phyloP scores from a whole-genome alignment of 352 stramenopile genomes.

The Phytophthora fragariaefolia region DNA sequence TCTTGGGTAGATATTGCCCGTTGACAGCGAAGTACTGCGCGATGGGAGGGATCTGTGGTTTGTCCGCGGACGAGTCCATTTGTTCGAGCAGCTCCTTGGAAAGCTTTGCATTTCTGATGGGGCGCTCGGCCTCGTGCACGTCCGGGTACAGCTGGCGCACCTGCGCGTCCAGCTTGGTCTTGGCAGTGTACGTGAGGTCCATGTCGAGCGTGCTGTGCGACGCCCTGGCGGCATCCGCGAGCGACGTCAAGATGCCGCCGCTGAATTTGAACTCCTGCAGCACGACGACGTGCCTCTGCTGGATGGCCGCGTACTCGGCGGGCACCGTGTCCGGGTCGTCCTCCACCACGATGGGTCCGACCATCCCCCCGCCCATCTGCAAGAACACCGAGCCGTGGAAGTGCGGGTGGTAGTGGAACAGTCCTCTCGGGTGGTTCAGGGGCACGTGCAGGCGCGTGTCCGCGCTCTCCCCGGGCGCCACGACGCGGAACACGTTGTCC shows the following conservation, averaged over 20 bases:
- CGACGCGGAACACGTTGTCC: slow-evolving; percentile 78
- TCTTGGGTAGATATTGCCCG: slow-evolving; percentile 70
- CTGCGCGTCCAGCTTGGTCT: slow-evolving; percentile 42
- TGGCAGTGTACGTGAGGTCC: slow-evolving; percentile 52
- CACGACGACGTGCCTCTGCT: slow-evolving; percentile 52
- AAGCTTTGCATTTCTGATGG: slow-evolving; percentile 33
- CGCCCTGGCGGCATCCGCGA: slow-evolving; percentile 52
- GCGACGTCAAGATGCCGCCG: slow-evolving; percentile 57
- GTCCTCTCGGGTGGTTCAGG: slow-evolving; percentile 63
- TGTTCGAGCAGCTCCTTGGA: slow-evolving; percentile 39
- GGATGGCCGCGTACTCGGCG: slow-evolving; percentile 48
- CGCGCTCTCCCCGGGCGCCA: slow-evolving; percentile 55
- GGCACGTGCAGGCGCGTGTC: slow-evolving; percentile 65
- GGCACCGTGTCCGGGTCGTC: slow-evolving; percentile 55
- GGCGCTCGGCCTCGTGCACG: slow-evolving; percentile 42
- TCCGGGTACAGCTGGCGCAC: slow-evolving; percentile 52
- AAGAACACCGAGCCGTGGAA: slow-evolving; percentile 77
- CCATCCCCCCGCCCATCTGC: slow-evolving; percentile 82
- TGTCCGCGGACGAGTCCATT: slow-evolving; percentile 31
- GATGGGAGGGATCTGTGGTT: slow-evolving; percentile 39
- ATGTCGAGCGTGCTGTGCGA: slow-evolving; percentile 61
- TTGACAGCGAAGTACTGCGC: slow-evolving; percentile 76
- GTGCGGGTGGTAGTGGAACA: slow-evolving; percentile 90
- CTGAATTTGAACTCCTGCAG: slow-evolving; percentile 74
- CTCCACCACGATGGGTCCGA: slow-evolving; percentile 68